phyloP scores from a whole-genome alignment of 768 basidiomycete genomes.

The Austroboletus eburneus region DNA sequence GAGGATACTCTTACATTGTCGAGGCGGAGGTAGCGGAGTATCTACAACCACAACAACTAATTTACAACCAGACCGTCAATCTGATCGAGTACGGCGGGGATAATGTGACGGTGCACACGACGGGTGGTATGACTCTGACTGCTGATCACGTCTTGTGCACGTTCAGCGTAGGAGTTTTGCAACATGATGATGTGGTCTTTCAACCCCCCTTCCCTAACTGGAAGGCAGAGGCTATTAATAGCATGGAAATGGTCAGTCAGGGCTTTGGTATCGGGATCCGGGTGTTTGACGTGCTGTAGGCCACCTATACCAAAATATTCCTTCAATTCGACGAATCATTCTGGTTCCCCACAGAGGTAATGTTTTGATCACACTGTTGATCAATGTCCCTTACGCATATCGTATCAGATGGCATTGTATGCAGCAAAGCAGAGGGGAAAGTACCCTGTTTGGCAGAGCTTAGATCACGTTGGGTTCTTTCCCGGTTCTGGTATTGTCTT shows the following conservation, averaged over 20 bases:
- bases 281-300: conserved; percentile 23
- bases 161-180: conserved; percentile 68
- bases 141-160: conserved; percentile 63
- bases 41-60: conserved; percentile 42
- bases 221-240: conserved; percentile 60
- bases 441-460: conserved; percentile 65
- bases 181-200: conserved; percentile 57
- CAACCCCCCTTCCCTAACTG: conserved; percentile 54
- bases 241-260: conserved; percentile 51
- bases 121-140: conserved; percentile 39
- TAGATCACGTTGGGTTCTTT: conserved; percentile 55
- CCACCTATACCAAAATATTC: conserved; percentile 66
- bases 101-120: conserved; percentile 45
- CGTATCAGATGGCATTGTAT: conserved; percentile 41
- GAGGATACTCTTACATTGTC: conserved; percentile 56
- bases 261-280: neutral
- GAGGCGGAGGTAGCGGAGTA: conserved; percentile 56
- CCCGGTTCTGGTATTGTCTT: conserved; percentile 51
- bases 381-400: neutral
- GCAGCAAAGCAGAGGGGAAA: conserved; percentile 55
- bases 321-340: conserved; percentile 59
- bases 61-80: conserved; percentile 49
- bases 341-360: conserved; percentile 49
- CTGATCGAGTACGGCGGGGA: conserved; percentile 41
- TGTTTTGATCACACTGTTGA: neutral